Conservation (phyloP, 176 grass and related monocot species). For the Lolium multiflorum region DNA sequence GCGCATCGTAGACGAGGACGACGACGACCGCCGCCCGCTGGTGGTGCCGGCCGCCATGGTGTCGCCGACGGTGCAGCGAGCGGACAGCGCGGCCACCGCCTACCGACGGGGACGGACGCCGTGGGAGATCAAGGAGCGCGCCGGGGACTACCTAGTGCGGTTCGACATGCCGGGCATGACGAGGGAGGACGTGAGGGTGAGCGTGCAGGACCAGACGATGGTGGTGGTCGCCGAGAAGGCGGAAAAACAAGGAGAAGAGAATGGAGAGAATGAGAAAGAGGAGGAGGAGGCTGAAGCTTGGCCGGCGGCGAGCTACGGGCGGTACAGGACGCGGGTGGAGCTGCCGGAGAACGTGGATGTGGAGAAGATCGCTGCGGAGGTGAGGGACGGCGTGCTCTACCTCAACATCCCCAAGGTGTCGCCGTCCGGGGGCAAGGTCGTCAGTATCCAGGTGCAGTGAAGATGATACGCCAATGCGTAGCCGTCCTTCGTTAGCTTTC, state of each 20-base stretch:
- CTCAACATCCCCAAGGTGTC: conserved; percentile 54
- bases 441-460: conserved; percentile 57
- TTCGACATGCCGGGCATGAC: conserved; percentile 69
- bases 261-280: neutral
- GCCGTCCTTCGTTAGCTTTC: neutral
- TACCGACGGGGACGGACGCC: conserved; percentile 52
- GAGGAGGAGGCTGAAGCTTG: conserved; percentile 36
- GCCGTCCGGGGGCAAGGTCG: conserved; percentile 33
- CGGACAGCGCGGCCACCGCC: neutral
- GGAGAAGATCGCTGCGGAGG: conserved; percentile 61
- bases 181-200: conserved; percentile 50
- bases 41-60: conserved; percentile 4
- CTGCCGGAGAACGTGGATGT: conserved; percentile 63
- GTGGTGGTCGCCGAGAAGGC: conserved; percentile 56
- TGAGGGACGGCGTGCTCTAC: conserved; percentile 59
- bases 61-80: neutral
- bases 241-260: neutral
- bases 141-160: conserved; percentile 54
- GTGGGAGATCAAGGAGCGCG: conserved; percentile 66
- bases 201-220: conserved; percentile 55
- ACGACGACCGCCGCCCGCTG: conserved; percentile 16
- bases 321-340: conserved; percentile 58
- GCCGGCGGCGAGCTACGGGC: conserved; percentile 52
- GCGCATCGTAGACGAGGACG: conserved; percentile 47
- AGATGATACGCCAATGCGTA: neutral